Base-by-base conservation (phyloP, 306 rosid species). In the Abrus precatorius region DNA sequence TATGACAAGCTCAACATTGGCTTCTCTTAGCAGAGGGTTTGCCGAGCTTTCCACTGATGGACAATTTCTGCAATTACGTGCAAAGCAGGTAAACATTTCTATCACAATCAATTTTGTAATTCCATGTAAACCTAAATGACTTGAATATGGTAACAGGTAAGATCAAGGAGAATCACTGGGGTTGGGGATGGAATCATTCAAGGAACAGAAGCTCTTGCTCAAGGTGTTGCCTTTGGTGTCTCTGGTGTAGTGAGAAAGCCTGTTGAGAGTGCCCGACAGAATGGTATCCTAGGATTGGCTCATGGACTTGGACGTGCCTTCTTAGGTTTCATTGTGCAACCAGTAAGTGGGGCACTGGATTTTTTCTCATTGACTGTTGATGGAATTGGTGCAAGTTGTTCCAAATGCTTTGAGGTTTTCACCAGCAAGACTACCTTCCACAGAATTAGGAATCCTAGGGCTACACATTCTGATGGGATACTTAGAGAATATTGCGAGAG, bases 21-120 rank as follows among this genome's bases (percentile, higher is more conserved):
- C 99, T 69, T 95, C 99, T 74, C 88, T 95, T 60, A 90, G 99
- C 83, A 93, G 87, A 87, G 99, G 99, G 77, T 93, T 95, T 81
- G 99, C 99, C 9, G 97, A 93, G 86, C 95, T 95, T 77, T 95
- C 99, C 50, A 95, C 98, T 5, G 99, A 95, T 88, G 99, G 99
- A 61, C 97, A 89, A 79, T 95, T 95, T 86, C 70, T 87, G 81
- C 94, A 95, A 83, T 82, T 95, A 73, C 99, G 98, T 62, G 94
- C 99, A 40, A 95, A 93, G 85, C 99, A 95, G 95, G 99, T 91
- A 68, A 75, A 9, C 12, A 10, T 29, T 54, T 80, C 48, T 69
- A 40, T 70, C 56, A 75, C 49, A 59, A 64, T 47, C 36, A 12
- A 11, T 77, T 44, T 40, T 47, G 10, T 62, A 43, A 75, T 72